Percentiles rank a stretch among this genome's conserved stretches.
These are phyloP conservation scores for Xylaria acuta DNA, from an alignment of 495 filamentous ascomycete genomes.

Conservation along the genomic window DNA sequence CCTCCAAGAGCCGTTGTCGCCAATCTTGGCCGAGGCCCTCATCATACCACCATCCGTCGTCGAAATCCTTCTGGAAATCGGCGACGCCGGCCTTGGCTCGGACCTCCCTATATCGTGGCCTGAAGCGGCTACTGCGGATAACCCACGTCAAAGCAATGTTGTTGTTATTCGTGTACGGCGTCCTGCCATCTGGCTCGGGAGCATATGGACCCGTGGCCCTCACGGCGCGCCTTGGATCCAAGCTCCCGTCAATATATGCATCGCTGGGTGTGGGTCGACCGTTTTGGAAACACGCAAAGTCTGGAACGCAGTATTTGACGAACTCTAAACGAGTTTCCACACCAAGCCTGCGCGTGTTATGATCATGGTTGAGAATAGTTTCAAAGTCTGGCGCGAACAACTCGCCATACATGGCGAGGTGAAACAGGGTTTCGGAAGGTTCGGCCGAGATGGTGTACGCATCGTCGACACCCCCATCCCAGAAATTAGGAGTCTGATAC, in stretches of 20 bases:
- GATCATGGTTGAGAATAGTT: slow-evolving; percentile 27
- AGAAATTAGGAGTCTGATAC: slow-evolving; percentile 41
- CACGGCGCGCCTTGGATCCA: slow-evolving; percentile 13
- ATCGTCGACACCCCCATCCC: slow-evolving; percentile 44
- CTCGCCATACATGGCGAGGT: slow-evolving; percentile 48
- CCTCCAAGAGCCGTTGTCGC: slow-evolving; percentile 28
- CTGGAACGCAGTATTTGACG: slow-evolving; percentile 47
- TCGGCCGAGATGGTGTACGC: slow-evolving; percentile 38
- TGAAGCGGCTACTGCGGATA: slow-evolving; percentile 19
- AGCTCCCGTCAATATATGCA: neutral
- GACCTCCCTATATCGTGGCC: slow-evolving; percentile 1
- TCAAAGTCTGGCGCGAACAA: slow-evolving; percentile 44
- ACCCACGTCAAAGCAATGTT: slow-evolving; percentile 22
- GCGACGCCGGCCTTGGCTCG: slow-evolving; percentile 17
- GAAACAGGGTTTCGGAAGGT: slow-evolving; percentile 34
- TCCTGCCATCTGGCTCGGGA: neutral
- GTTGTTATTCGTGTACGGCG: neutral
- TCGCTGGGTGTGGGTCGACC: neutral
- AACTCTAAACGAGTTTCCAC: slow-evolving; percentile 44
- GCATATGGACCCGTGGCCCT: slow-evolving; percentile 16
- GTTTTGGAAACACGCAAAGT: slow-evolving; percentile 15
- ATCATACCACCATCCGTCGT: slow-evolving; percentile 14
- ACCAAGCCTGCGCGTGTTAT: slow-evolving; percentile 9
- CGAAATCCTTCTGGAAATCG: slow-evolving; percentile 7
- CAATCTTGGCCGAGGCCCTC: slow-evolving; percentile 9